Percentiles rank a stretch among this genome's conserved stretches.
Evolutionary conservation across 371 early-diverging fungal genomes (phyloP).

Genomic region (Apophysomyces sp.): DNA sequence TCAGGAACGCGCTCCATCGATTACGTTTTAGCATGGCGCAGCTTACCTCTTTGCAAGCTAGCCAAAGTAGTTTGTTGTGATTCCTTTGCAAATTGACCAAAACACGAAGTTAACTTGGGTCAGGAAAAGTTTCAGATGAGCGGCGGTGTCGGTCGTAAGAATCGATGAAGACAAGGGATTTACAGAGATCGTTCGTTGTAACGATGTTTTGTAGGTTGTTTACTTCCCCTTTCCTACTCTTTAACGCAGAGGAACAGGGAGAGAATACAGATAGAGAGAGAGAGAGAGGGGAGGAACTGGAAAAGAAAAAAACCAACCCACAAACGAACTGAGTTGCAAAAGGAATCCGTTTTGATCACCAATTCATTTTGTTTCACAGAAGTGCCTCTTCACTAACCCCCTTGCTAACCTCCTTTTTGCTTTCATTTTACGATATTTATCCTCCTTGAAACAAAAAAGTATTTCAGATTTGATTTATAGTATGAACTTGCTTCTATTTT

Average conservation of each 20-base stretch:
- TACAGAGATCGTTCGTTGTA: not conserved
- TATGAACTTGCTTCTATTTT: too few relatives aligned
- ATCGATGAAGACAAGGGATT: not conserved
- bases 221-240: not conserved
- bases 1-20: not conserved
- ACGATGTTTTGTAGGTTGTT: not conserved
- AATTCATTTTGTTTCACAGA: not conserved
- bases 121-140: slow-evolving; percentile 1
- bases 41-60: not conserved
- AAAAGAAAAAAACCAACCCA: not conserved
- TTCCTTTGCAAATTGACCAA: not conserved
- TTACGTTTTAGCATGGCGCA: not conserved
- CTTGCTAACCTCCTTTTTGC: not conserved
- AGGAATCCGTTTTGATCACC: slow-evolving; percentile 4
- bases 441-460: not conserved
- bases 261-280: not conserved
- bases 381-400: slow-evolving; percentile 1
- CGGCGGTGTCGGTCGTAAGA: not conserved
- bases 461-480: not conserved
- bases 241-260: not conserved
- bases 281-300: not conserved
- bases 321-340: not conserved
- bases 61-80: not conserved
- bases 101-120: not conserved
- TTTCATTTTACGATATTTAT: not conserved